Base-by-base conservation (phyloP, 345 rosid genomes). In the Brassica napus region DNA sequence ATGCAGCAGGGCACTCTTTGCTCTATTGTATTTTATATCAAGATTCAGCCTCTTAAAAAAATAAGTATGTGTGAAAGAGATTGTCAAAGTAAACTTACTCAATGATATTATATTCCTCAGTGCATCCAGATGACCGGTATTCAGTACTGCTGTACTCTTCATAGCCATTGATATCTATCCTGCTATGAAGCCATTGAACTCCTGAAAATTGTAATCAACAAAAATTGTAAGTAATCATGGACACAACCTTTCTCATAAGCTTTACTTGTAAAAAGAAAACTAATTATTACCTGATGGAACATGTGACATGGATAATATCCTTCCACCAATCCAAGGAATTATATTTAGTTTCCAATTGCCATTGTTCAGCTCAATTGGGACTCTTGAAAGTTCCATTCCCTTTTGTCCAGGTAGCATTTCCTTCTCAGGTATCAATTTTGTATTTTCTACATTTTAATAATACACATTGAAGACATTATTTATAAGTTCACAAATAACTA, bases 311-410 rank as follows among this genome's bases (percentile, higher is more conserved):
- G 98, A 94, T 70, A 92, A 78, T 83, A 92, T 88, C 82, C 98
- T 87, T 55, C 97, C 98, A 54, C 98, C 98, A 79, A 91, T 87
- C 97, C 97, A 94, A 65, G 97, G 97, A 76, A 94, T 91, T 35
- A 94, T 74, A 84, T 88, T 84, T 23, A 87, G 83, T 80, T 52
- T 83, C 97, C 98, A 94, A 49, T 86, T 83, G 52, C 92, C 91
- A 74, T 83, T 87, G 85, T 83, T 85, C 74, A 94, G 72, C 69
- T 90, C 92, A 87, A 88, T 65, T 18, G 94, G 92, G 44, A 71
- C 65, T 71, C 37, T 81, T 31, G 90, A 92, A 83, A 92, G 93
- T 81, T 88, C 89, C 57, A 75, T 66, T 71, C 92, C 97, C 85
- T 87, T 87, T 54, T 76, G 86, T 68, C 88, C 90, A 59, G 83